Conservation (phyloP, 2,329 filamentous ascomycete species). For the Boeremia exigua region DNA sequence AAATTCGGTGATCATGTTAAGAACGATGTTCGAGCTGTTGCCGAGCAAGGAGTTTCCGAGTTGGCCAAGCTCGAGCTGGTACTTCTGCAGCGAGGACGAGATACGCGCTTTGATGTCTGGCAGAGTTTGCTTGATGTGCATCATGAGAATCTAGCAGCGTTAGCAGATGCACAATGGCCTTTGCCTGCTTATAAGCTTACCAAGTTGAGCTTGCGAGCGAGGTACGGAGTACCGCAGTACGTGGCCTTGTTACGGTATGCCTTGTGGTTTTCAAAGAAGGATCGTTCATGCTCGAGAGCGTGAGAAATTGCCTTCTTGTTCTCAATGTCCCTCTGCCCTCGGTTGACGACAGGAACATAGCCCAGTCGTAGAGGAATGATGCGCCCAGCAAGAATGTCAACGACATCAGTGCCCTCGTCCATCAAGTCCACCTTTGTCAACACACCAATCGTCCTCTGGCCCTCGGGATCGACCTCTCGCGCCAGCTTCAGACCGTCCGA, state of each 20-base stretch:
- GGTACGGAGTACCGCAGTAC: constrained; percentile 97
- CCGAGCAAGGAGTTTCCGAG: constrained; percentile 94
- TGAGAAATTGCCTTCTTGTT: constrained; percentile 94
- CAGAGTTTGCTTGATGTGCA: constrained; percentile 99
- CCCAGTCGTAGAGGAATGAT: constrained; percentile 94
- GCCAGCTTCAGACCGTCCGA: constrained; percentile 97
- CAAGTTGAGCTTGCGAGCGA: constrained; percentile 94
- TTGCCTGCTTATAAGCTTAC: constrained; percentile 46
- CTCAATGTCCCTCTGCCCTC: constrained; percentile 97
- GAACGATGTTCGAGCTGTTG: constrained; percentile 93
- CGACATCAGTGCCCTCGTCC: constrained; percentile 97
- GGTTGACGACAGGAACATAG: constrained; percentile 97
- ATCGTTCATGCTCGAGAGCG: constrained; percentile 91
- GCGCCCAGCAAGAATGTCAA: constrained; percentile 95
- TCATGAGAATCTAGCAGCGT: constrained; percentile 82
- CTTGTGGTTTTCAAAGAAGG: constrained; percentile 98
- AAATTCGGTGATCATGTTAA: constrained; percentile 99
- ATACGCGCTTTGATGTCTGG: constrained; percentile 99
- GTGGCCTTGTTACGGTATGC: constrained; percentile 98
- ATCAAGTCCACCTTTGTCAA: constrained; percentile 98
- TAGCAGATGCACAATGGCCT: constrained; percentile 23
- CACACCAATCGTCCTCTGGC: constrained; percentile 97
- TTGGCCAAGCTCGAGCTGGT: constrained; percentile 77
- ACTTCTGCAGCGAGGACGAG: constrained; percentile 91
- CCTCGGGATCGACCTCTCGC: constrained; percentile 94